Conservation (phyloP, 129 eudicot genomes). For the Helichrysum umbraculigerum region DNA sequence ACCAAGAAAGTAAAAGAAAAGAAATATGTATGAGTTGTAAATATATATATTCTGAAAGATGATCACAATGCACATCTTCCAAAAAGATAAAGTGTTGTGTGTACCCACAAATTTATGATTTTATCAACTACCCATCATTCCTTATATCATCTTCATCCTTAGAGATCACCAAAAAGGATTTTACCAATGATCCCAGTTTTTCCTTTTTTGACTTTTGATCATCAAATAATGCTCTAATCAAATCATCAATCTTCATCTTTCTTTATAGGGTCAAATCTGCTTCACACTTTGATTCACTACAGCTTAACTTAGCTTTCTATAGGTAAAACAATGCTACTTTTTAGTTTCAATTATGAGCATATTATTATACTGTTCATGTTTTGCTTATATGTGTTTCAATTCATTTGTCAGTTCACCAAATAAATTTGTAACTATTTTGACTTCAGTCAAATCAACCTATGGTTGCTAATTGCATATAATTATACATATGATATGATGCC, state of each 20-base stretch:
- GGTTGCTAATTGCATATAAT: background rate
- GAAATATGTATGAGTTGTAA: background rate
- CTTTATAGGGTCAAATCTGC: conserved; percentile 23
- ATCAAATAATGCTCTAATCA: conserved; percentile 31
- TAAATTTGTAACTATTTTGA: background rate
- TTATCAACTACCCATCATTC: conserved; percentile 8
- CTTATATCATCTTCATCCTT: conserved; percentile 23
- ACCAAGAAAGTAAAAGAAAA: background rate
- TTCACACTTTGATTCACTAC: conserved; percentile 25
- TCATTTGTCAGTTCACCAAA: background rate
- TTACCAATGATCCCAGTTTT: background rate
- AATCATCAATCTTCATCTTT: conserved; percentile 19
- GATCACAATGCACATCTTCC: conserved; percentile 25
- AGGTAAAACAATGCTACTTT: conserved; percentile 18
- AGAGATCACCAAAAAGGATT: conserved; percentile 13
- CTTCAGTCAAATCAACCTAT: conserved; percentile 1
- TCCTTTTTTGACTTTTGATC: conserved; percentile 27
- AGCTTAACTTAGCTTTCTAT: conserved; percentile 16
- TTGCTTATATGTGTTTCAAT: conserved; percentile 9
- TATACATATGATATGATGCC: conserved; percentile 12
- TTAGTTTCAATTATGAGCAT: conserved; percentile 18
- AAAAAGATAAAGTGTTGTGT: conserved; percentile 27
- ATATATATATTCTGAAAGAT: conserved; percentile 19
- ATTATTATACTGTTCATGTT: conserved; percentile 18
- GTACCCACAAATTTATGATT: conserved; percentile 20